phyloP scores from a whole-genome alignment of 192 early-diverging fungal genomes.

The Backusella tuberculispora region DNA sequence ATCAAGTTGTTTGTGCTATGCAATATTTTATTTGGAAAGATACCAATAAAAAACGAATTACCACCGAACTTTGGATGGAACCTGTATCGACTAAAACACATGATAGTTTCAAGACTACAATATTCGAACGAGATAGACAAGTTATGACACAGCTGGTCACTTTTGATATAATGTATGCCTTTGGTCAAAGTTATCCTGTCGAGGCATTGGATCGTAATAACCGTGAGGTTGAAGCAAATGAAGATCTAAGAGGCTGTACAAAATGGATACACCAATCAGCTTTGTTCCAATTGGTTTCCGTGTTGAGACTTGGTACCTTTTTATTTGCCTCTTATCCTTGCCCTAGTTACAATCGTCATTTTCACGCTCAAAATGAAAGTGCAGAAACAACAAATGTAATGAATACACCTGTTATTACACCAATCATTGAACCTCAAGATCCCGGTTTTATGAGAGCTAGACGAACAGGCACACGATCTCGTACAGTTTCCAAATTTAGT shows the following conservation, averaged over 20 bases:
- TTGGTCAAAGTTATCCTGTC: conserved; percentile 35
- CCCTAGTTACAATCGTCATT: conserved; percentile 32
- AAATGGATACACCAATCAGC: conserved; percentile 17
- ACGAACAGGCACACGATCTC: background rate
- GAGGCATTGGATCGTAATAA: background rate
- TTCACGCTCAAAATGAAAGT: background rate
- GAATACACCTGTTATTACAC: background rate
- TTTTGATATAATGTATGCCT: conserved; percentile 55
- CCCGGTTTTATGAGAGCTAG: background rate
- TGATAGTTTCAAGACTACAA: background rate
- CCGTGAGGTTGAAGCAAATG: background rate
- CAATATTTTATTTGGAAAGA: conserved; percentile 58
- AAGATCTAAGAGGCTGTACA: background rate
- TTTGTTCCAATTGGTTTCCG: conserved; percentile 36
- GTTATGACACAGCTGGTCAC: conserved; percentile 56
- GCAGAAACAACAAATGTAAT: background rate
- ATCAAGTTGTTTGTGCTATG: conserved; percentile 33
- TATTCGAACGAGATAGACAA: conserved; percentile 39
- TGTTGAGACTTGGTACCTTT: conserved; percentile 31
- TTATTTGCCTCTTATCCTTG: conserved; percentile 36
- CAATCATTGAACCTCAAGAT: background rate
- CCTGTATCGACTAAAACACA: conserved; percentile 30
- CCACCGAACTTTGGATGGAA: conserved; percentile 63
- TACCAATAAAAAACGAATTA: conserved; percentile 42
- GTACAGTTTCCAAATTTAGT: conserved; percentile 16